Evolutionary conservation across 2,329 filamentous ascomycete genomes (phyloP).

Genomic region (Myriosclerotinia curreyana): DNA sequence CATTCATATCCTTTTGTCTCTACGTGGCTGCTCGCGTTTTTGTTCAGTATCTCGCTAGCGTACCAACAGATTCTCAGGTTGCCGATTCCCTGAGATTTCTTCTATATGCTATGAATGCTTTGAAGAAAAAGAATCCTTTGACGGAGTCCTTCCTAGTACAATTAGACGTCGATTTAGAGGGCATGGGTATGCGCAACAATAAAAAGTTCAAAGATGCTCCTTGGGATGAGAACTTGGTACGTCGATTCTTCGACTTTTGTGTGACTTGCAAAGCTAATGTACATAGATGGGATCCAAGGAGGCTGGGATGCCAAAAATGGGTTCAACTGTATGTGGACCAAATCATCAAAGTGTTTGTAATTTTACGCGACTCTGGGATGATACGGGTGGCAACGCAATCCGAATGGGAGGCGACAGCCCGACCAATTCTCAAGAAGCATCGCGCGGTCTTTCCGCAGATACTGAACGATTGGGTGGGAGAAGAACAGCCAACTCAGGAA

Average conservation of each 20-base stretch:
- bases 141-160: slow-evolving; percentile 95
- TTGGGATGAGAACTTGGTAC: slow-evolving; percentile 40
- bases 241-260: slow-evolving; percentile 26
- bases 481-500: slow-evolving; percentile 18
- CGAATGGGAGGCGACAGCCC: not conserved
- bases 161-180: slow-evolving; percentile 85
- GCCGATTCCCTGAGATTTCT: slow-evolving; percentile 85
- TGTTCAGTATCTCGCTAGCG: slow-evolving; percentile 91
- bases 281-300: slow-evolving; percentile 32
- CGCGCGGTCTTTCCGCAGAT: not conserved
- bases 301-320: slow-evolving; percentile 21
- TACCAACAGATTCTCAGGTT: slow-evolving; percentile 78
- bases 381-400: not conserved
- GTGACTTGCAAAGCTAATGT: slow-evolving; percentile 23
- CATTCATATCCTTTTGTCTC: slow-evolving; percentile 91
- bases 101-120: slow-evolving; percentile 81
- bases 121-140: slow-evolving; percentile 84
- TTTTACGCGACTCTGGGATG: slow-evolving; percentile 23
- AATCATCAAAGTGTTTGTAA: slow-evolving; percentile 25
- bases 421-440: not conserved
- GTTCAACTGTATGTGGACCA: slow-evolving; percentile 6
- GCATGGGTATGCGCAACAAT: slow-evolving; percentile 58
- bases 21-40: slow-evolving; percentile 96
- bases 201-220: slow-evolving; percentile 55
- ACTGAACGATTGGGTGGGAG: not conserved